Evolutionary conservation across 345 rosid species (phyloP), one percentile per base, ranked within the genome.

Genomic region (Brassica napus): DNA sequence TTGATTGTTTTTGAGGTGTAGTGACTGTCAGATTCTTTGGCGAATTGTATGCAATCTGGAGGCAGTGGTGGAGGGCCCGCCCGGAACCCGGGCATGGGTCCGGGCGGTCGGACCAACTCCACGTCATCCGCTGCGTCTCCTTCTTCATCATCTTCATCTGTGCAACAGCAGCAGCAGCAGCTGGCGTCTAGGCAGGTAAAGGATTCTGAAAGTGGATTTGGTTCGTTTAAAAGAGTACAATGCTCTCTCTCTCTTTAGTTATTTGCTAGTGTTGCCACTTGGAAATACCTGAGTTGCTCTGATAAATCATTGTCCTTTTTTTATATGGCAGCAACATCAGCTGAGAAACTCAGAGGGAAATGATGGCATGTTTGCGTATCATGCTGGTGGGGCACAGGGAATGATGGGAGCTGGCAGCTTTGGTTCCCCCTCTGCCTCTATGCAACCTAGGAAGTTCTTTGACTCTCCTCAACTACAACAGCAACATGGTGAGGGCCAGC

Each of bases 51-150:
- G 96, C 98, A 93, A 83, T 87, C 99, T 72, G 93, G 89, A 30
- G 94, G 89, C 57, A 91, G 91, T 42, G 92, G 89, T 47, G 92
- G 88, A 80, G 98, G 94, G 72, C 86, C 98, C 85, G 65, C 89
- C 85, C 93, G 97, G 71, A 92, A 89, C 44, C 86, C 88, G 65
- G 83, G 81, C 4, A 74, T 77, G 86, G 86, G 85, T 44, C 86
- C 83, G 68, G 86, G 87, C 32, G 97, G 92, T 76, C 91, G 98
- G 86, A 88, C 97, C 24, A 86, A 93, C 1, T 87, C 98, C 79
- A 89, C 93, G 37, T 91, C 99, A 32, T 89, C 98, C 12, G 97
- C 97, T 26, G 94, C 98, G n/a, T 90, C 99, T 64, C 94, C 99
- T 10, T 83, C 99, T 47, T 95, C 99, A 5, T 93, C 99, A 0